A percentile compares a stretch with the other conserved stretches of the same genome.
Evolutionary conservation across 208 protist species (phyloP).

Genomic region (Leishmania guyanensis): DNA sequence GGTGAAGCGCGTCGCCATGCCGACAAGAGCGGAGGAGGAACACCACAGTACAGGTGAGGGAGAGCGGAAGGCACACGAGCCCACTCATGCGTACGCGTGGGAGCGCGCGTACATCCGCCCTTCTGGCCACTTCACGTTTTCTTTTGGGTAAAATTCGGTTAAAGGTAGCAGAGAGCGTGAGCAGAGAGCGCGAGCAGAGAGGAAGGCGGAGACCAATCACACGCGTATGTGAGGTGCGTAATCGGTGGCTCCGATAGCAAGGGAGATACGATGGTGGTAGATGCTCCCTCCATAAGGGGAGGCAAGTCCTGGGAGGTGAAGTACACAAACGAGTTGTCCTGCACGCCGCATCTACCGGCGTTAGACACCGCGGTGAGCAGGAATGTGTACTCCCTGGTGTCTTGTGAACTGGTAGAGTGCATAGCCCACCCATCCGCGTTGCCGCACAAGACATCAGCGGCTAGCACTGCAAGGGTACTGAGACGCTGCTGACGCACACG

Average conservation of each 20-base stretch:
- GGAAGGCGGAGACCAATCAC: background rate
- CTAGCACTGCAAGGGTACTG: background rate
- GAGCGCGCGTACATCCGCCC: too few species aligned
- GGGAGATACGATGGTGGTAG: background rate
- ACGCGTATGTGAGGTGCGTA: background rate
- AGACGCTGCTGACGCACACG: slow-evolving; percentile 11
- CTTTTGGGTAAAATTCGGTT: background rate
- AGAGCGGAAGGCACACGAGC: background rate
- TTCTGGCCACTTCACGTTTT: background rate
- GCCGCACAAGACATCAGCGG: background rate
- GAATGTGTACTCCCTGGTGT: background rate
- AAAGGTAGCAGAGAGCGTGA: slow-evolving; percentile 4
- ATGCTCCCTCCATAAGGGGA: background rate
- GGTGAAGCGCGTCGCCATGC: background rate
- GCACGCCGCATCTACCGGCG: background rate
- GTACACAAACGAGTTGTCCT: slow-evolving; percentile 6
- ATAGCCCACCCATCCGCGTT: background rate
- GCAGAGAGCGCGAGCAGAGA: slow-evolving; percentile 4
- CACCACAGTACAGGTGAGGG: background rate
- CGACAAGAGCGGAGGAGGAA: background rate
- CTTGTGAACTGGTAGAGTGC: background rate
- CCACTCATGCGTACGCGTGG: too few species aligned
- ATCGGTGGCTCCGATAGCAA: background rate
- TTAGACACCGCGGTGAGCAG: slow-evolving; percentile 5
- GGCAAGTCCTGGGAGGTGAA: background rate